These are phyloP conservation scores for Penicillium sp. DNA, from an alignment of 2,329 filamentous ascomycete species.

Conservation along the genomic window DNA sequence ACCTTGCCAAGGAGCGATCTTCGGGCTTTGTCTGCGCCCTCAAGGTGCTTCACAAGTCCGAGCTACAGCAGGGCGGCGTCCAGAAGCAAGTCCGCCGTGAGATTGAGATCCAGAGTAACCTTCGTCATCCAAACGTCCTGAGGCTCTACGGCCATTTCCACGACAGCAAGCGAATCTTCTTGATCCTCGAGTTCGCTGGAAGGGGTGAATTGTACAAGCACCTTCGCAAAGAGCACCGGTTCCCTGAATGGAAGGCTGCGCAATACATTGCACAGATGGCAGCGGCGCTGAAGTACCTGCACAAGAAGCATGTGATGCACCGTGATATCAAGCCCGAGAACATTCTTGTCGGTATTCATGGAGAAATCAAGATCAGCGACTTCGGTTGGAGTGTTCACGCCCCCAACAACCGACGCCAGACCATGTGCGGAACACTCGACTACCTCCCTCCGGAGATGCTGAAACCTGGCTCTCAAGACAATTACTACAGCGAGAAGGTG, in stretches of 20 bases:
- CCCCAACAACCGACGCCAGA: conserved; percentile 87
- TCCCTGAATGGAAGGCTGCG: conserved; percentile 81
- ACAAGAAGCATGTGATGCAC: conserved; percentile 97
- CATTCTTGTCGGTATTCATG: conserved; percentile 91
- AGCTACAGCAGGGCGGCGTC: conserved; percentile 74
- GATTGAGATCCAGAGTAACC: conserved; percentile 85
- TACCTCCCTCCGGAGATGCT: conserved; percentile 99
- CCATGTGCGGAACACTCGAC: conserved; percentile 95
- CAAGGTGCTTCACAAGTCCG: conserved; percentile 82
- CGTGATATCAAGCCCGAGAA: conserved; percentile 98
- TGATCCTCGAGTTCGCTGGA: conserved; percentile 83
- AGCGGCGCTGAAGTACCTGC: conserved; percentile 82
- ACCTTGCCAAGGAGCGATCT: conserved; percentile 75
- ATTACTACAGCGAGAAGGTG: conserved; percentile 92
- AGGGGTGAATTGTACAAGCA: conserved; percentile 89
- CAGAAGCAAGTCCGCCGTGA: conserved; percentile 86
- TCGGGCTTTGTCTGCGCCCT: conserved; percentile 81
- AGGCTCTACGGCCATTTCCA: conserved; percentile 85
- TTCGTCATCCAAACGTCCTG: conserved; percentile 81
- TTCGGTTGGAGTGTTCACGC: conserved; percentile 99
- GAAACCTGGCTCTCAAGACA: conserved; percentile 73
- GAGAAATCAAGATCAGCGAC: conserved; percentile 97
- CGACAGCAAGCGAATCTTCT: conserved; percentile 80
- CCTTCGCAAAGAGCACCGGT: conserved; percentile 71
- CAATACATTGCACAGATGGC: conserved; percentile 90